Conservation (phyloP, 176 grass and related monocot species). For the Avena sativa region DNA sequence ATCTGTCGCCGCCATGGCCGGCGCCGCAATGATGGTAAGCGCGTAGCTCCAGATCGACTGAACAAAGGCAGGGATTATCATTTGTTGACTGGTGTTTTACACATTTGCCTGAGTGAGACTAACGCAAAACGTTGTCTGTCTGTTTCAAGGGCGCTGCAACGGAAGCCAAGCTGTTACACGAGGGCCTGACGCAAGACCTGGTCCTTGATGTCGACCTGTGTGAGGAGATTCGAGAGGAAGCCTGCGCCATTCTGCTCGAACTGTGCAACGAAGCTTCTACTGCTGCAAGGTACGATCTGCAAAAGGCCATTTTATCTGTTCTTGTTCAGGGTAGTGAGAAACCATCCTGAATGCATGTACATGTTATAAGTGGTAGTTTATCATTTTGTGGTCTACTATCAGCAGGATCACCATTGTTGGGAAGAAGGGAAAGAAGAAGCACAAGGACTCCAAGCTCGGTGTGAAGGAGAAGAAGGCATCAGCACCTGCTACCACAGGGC, state of each 20-base stretch:
- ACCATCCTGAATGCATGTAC: neutral
- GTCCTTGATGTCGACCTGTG: neutral
- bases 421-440: neutral
- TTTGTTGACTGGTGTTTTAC: no score
- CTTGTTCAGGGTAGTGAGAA: neutral
- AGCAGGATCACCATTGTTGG: neutral
- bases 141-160: neutral
- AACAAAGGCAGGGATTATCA: no score
- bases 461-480: neutral
- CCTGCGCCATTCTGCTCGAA: neutral
- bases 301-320: neutral
- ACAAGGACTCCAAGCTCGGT: neutral
- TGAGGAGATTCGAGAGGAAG: neutral
- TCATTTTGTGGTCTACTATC: neutral
- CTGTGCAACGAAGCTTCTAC: neutral
- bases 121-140: neutral
- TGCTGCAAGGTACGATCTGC: neutral
- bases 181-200: neutral
- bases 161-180: neutral
- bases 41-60: neutral
- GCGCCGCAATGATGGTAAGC: conserved; percentile 7
- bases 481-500: neutral
- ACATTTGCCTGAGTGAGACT: neutral
- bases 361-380: neutral
- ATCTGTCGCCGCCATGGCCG: neutral